Evolutionary conservation across 257 asterid genomes (phyloP).

Genomic region (Salvia splendens): DNA sequence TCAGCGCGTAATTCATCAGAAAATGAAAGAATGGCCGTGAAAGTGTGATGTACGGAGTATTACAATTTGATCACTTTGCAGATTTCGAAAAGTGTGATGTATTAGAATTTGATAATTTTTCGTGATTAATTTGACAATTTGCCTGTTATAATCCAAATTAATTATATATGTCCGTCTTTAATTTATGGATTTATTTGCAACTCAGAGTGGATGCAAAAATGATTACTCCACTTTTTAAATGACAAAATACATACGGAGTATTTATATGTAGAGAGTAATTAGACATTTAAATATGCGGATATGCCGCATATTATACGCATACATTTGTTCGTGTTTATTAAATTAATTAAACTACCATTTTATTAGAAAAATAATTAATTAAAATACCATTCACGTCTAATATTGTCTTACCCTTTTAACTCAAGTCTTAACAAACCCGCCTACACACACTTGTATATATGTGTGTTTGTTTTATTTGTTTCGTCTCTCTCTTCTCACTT

Average conservation of each 20-base stretch:
- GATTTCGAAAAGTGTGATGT: no score
- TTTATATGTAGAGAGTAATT: neutral
- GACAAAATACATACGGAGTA: neutral
- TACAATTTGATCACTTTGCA: no score
- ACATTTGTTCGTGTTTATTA: neutral
- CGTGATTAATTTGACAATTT: no score
- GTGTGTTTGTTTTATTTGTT: conserved; percentile 17
- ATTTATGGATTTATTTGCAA: neutral
- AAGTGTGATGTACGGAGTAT: no score
- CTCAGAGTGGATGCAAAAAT: neutral
- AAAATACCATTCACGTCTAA: conserved; percentile 21
- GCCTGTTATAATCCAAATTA: no score
- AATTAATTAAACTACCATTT: neutral
- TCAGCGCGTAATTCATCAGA: no score
- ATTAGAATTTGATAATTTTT: no score
- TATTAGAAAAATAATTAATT: no score
- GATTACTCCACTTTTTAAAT: neutral
- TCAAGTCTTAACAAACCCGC: conserved; percentile 20
- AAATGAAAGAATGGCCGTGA: no score
- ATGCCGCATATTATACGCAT: neutral
- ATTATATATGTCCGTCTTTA: neutral
- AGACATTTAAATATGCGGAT: neutral
- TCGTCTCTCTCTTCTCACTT: conserved; percentile 29
- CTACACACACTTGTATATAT: neutral
- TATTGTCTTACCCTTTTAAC: conserved; percentile 23